Percentiles rank a stretch among this genome's conserved stretches.
Conservation (phyloP, 495 filamentous ascomycete species). For the Pseudevernia furfuracea region DNA sequence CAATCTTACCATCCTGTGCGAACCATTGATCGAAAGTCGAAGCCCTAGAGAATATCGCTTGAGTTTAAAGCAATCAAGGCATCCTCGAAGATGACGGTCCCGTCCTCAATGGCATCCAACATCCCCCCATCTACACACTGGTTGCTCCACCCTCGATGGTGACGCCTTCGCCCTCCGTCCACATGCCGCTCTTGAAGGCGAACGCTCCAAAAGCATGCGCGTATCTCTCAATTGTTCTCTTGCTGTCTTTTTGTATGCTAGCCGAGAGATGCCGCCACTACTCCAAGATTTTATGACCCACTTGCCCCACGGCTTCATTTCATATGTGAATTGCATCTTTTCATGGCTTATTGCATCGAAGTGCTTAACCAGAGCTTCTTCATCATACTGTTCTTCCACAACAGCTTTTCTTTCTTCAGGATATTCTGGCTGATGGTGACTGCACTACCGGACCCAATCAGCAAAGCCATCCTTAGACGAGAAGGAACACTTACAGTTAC, state of each 20-base stretch:
- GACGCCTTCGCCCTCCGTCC: neutral
- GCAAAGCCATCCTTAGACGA: no score
- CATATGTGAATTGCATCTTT: neutral
- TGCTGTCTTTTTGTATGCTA: neutral
- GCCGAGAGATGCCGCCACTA: neutral
- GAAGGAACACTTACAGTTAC: no score
- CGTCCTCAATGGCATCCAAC: neutral
- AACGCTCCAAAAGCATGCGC: neutral
- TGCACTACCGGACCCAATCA: no score
- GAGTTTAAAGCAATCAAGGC: neutral
- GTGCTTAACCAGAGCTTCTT: no score
- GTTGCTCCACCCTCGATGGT: neutral
- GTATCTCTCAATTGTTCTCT: neutral
- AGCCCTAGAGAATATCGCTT: neutral
- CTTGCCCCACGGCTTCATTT: constrained; percentile 3
- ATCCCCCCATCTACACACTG: neutral
- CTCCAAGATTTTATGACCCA: neutral
- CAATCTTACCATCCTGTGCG: neutral
- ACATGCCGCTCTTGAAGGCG: neutral
- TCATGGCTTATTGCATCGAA: no score
- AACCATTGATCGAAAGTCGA: neutral
- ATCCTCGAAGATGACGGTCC: neutral
- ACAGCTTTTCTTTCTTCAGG: no score
- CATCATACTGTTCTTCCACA: no score
- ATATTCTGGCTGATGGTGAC: no score